Base-by-base conservation (phyloP, 2,329 filamentous ascomycete species). In the Lachnellula willkommii region DNA sequence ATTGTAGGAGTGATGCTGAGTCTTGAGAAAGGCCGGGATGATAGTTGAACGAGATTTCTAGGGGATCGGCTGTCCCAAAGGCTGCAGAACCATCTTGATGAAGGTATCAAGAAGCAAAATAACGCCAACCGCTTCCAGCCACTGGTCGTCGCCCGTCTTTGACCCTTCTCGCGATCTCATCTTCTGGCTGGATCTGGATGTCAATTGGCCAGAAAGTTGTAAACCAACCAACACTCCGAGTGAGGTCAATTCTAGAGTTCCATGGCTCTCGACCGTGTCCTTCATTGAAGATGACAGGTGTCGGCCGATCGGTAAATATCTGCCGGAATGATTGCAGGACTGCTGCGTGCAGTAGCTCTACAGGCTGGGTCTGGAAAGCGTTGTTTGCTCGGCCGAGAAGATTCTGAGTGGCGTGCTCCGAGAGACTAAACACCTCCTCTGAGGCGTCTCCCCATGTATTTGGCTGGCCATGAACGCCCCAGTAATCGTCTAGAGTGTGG, bases 161-260 rank as follows among this genome's bases (percentile, higher is more conserved):
- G 36, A 37, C 36, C 36, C 15, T 37, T 37, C 36, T 37, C 36
- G 15, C 36, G 15, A n/a, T n/a, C 4, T 37, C 36, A 37, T 37
- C 36, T 12, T n/a, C 36, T 37, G 36, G 36, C 36, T 37, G 20
- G 5, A 47, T 43, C 32, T 26, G 49, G 28, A 40, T 8, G n/a
- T 32, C 20, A 17, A 22, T 50, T 40, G 20, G 39, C 26, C 65
- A 68, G 9, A 77, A 65, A 0, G 73, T 73, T 1, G 75, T 77
- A 54, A 54, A 77, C 75, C 75, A 77, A 5, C 75, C 75, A 0
- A 77, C 71, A 0, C 73, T 76, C 1, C 66, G 58, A 0, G 74
- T 72, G 1, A 72, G 59, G 50, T 77, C 70, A 8, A 73, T 57
- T 0, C 46, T 35, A 3, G 61, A 35, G n/a, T 68, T 64, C 65